Base-by-base conservation (phyloP, 768 basidiomycete genomes). In the Tylopilus intermedius region DNA sequence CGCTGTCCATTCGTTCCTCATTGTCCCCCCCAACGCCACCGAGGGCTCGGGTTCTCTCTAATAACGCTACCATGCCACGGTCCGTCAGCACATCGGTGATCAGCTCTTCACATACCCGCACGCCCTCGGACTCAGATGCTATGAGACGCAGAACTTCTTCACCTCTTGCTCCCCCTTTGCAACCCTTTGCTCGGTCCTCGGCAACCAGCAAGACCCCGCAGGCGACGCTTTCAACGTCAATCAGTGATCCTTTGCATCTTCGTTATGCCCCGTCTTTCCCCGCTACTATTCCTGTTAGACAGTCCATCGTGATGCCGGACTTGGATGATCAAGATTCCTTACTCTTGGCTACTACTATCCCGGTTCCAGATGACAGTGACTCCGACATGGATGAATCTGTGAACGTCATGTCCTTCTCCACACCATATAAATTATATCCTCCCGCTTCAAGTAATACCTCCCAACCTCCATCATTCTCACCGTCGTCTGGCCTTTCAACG, bases 321-420 rank as follows among this genome's bases (percentile, higher is more conserved):
- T 62, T 72, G 15, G 66, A 70, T 41, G 70, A 54, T 69, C 80
- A 88, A 37, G 79, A 86, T 39, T 82, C 84, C 26, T 72, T 90
- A 4, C 77, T 91, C 37, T 72, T 85, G 42, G 87, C 89, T 1
- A 80, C 84, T 52, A 74, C 74, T 24, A 83, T 89, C 37, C 90
- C 88, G n/a, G 76, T 89, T 18, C 88, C 89, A 2, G 84, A 82
- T 57, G 80, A 84, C 59, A 82, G 78, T 57, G 88, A 89, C 60
- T 86, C 83, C 0, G 88, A 88, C 35, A 75, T 74, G 61, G 73
- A 77, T 22, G 71, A 72, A 18, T 79, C 83, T 13, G 67, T 76
- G 24, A 83, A 89, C 58, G 70, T 81, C 15, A 75, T 88, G 68
- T 87, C 88, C 5, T 89, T 91, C 60, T 87, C 88, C 1, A 73